Base-by-base conservation (phyloP, 768 basidiomycete species). In the Leucosporidium creatinivorum region DNA sequence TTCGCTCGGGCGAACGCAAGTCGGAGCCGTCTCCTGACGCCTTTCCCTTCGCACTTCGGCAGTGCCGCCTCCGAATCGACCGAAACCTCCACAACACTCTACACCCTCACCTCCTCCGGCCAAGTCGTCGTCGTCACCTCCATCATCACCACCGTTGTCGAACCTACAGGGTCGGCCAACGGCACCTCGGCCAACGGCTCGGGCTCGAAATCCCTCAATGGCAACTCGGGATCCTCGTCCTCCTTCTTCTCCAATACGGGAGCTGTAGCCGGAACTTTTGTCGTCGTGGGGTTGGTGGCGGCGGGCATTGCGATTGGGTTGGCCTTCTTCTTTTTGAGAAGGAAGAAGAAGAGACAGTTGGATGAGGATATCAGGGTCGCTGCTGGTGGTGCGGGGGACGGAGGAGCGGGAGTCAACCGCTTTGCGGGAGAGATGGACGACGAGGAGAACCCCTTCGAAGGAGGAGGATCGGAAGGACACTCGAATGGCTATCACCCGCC, bases 241-340 rank as follows among this genome's bases (percentile, higher is more conserved):
- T 62, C 89, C 64, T 98, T 96, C 80, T 93, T 94, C 79, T 77
- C 78, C 59, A 89, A 90, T 75, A 84, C 81, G 33, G 85, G 85
- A 3, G 86, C 85, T 15, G 85, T 89, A 5, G 85, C 85, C 2
- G 89, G 87, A 10, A 84, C 86, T n/a, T 90, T 91, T 76, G 81
- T 87, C 10, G 85, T 81, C 17, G 82, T 87, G 23, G 93, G 92
- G 10, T 74, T 91, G 26, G 87, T 89, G 5, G 79, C 82, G 8
- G 81, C 83, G 1, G 81, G 80, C 0, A 69, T 86, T 28, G 71
- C 81, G 12, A 76, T 82, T 13, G 82, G 81, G 13, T 69, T 82
- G n/a, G 72, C 82, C 25, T 81, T 82, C 74, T 77, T 80, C 69
- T 77, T 79, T 72, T 63, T 78, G 23, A 61, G 77, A 28, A 65